phyloP scores from a whole-genome alignment of 768 basidiomycete species.

The Lenzites betulinus region DNA sequence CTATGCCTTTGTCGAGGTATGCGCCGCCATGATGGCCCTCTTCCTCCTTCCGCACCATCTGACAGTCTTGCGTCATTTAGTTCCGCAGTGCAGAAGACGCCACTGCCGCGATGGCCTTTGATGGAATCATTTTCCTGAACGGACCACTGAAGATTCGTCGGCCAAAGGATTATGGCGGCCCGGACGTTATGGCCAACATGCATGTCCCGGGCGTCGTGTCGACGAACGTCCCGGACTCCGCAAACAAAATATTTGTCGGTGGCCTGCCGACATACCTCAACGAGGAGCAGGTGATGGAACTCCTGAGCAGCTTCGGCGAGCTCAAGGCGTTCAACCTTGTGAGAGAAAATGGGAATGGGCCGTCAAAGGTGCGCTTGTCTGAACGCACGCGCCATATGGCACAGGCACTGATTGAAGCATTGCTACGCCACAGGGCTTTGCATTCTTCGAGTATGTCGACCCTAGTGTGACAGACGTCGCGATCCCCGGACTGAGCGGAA shows the following conservation, averaged over 20 bases:
- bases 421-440: slow-evolving; percentile 76
- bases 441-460: slow-evolving; percentile 98
- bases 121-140: slow-evolving; percentile 94
- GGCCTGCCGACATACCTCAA: slow-evolving; percentile 94
- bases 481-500: slow-evolving; percentile 93
- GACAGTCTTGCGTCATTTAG: slow-evolving; percentile 44
- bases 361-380: slow-evolving; percentile 69
- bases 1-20: slow-evolving; percentile 97
- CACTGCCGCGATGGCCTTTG: slow-evolving; percentile 95
- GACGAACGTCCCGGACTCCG: slow-evolving; percentile 94
- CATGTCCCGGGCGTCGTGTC: slow-evolving; percentile 96
- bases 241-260: slow-evolving; percentile 98
- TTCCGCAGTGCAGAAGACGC: slow-evolving; percentile 98
- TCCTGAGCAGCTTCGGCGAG: slow-evolving; percentile 96
- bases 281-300: slow-evolving; percentile 98
- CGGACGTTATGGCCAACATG: slow-evolving; percentile 60
- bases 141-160: slow-evolving; percentile 96
- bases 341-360: slow-evolving; percentile 86
- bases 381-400: not conserved
- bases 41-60: not conserved
- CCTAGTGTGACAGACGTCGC: slow-evolving; percentile 88
- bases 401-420: slow-evolving; percentile 7
- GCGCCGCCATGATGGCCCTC: slow-evolving; percentile 22
- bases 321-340: slow-evolving; percentile 98
- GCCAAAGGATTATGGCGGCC: slow-evolving; percentile 94